Evolutionary conservation across 148 eudicot species (phyloP), one percentile per base, ranked within the genome.

Genomic region (Euryodendron excelsum): DNA sequence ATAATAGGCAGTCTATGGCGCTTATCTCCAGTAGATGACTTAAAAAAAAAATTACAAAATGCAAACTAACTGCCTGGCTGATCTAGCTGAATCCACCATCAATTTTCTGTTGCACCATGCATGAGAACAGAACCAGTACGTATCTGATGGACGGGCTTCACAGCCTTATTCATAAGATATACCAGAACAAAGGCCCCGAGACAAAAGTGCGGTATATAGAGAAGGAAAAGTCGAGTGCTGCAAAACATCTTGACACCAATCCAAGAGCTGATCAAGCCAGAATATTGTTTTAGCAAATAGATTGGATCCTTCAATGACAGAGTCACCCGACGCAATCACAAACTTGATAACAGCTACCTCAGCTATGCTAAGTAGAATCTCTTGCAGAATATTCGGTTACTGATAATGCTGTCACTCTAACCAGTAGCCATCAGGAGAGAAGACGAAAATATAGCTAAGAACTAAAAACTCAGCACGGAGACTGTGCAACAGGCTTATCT

Each of bases 171-270:
- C 80, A 79, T 78, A 53, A 72, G 75, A 73, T 65, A 77, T 45
- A 58, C 81, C 78, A 63, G 70, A 82, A 73, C 80, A 79, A 74
- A 28, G 80, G 78, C 50, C 61, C 78, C 78, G 31, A 56, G 78
- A 84, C 72, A 79, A 78, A 70, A 71, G 71, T 75, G 81, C 37
- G 75, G 80, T 64, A 76, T 74, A 71, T 73, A 72, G 52, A 58
- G 76, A 67, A 76, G 75, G 70, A 34, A 72, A 53, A 69, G 69
- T 61, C 65, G 78, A 77, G 83, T 65, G 80, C 82, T 78, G 82
- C 79, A 77, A 73, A 88, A 65, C 97, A 93, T 92, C 74, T 84
- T 83, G 81, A 80, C 62, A 69, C 71, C 72, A 73, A 74, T 82
- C 77, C 41, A 85, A 81, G 72, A 56, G 9, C 73, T 66, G 63